Percentiles rank a stretch among this genome's conserved stretches.
Conservation (phyloP, 495 filamentous ascomycete species). For the Astrocystis sublimbata region DNA sequence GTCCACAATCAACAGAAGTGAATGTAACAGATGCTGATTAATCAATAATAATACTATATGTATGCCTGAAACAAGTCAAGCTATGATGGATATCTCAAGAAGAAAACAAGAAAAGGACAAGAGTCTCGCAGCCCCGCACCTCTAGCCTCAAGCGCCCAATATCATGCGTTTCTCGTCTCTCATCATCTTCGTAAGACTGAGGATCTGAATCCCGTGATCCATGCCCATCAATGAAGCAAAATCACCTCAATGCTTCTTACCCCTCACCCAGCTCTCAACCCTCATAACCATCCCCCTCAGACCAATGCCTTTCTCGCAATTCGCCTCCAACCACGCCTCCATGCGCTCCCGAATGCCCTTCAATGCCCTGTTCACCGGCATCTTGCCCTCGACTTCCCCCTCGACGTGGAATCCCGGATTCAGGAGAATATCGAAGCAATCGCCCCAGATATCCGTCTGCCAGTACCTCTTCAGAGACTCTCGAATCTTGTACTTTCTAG, state of each 20-base stretch:
- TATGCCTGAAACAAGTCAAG: not conserved
- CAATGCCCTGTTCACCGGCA: conserved; percentile 72
- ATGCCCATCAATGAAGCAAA: not conserved
- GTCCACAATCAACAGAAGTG: not conserved
- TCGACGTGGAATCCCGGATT: conserved; percentile 71
- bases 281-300: conserved; percentile 70
- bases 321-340: conserved; percentile 79
- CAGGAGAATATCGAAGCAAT: conserved; percentile 81
- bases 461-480: conserved; percentile 89
- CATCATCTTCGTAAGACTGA: not conserved
- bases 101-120: too few relatives aligned
- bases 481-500: conserved; percentile 63
- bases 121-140: not conserved
- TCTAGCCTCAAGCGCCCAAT: not conserved
- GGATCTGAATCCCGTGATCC: not conserved
- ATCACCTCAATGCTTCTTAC: conserved; percentile 26
- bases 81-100: conserved; percentile 12
- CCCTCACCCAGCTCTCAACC: conserved; percentile 57
- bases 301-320: conserved; percentile 79
- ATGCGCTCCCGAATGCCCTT: conserved; percentile 67
- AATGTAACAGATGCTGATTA: not conserved
- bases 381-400: conserved; percentile 55
- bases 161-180: conserved; percentile 11
- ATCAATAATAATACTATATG: not conserved
- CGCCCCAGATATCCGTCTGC: conserved; percentile 87